Base-by-base conservation (phyloP, 495 filamentous ascomycete genomes). In the Opeltia flavorubescens region DNA sequence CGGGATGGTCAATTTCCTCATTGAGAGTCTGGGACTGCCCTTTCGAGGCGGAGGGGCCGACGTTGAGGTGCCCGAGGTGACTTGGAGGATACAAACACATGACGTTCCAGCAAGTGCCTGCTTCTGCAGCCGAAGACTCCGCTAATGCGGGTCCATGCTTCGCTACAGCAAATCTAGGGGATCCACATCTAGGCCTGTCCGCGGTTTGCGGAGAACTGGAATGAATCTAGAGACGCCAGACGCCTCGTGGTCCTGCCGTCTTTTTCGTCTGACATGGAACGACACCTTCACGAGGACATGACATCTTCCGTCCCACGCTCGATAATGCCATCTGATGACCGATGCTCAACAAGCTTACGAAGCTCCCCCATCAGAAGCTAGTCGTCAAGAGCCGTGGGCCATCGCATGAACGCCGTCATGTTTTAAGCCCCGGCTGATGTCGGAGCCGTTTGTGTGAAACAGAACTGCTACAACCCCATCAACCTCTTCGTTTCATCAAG, bases 81-180 rank as follows among this genome's bases (percentile, higher is more conserved):
- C 38, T 25, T 9, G 21, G 38, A 7, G n/a, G 38, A 25, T 41
- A 41, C 38, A 26, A 41, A 15, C 38, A 41, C 18, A 41, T 41
- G 38, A 41, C 38, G 38, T 41, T 15, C 4, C 38, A 26, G 2
- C 38, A 4, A 41, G 9, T 41, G 38, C 38, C 21, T 25, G 38
- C 18, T 11, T 7, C 38, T 41, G 38, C 38, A 41, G 38, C 38
- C 38, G n/a, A 41, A 1, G 15, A 21, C 38, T 25, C 21, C 38
- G 25, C 38, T 41, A 41, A 17, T 41, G 38, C 38, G 3, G 38
- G 38, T 21, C 38, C 38, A 41, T 41, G 18, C 38, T 41, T 41
- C 13, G 20, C 15, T 13, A 4, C 38, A n/a, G n/a, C n/a, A n/a
- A n/a, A n/a, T n/a, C n/a, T n/a, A n/a, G n/a, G n/a, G n/a, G n/a